These are phyloP conservation scores for Fusarium sp. DNA, from an alignment of 2,329 filamentous ascomycete species.

Conservation along the genomic window DNA sequence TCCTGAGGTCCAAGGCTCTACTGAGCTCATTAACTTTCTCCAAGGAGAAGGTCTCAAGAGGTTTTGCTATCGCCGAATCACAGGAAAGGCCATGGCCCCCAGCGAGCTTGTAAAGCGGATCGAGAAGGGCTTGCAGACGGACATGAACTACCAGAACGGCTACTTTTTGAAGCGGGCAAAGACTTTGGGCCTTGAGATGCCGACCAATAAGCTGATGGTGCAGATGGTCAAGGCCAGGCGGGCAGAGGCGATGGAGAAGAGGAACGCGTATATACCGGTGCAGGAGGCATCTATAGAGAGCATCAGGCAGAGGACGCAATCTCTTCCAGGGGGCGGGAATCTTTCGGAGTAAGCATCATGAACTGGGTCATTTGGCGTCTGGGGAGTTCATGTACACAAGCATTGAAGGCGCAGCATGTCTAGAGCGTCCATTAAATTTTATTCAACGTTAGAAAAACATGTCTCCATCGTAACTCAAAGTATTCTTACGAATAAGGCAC, in stretches of 20 bases:
- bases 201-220: conserved; percentile 79
- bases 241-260: conserved; percentile 47
- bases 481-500: not conserved
- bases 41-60: conserved; percentile 71
- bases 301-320: conserved; percentile 21
- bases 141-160: conserved; percentile 88
- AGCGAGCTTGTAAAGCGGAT: conserved; percentile 78
- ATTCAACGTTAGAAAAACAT: not conserved
- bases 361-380: conserved; percentile 7
- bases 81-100: conserved; percentile 59
- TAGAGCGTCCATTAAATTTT: not conserved
- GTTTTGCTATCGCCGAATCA: conserved; percentile 60
- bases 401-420: not conserved
- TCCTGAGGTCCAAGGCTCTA: conserved; percentile 76
- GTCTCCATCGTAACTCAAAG: not conserved
- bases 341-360: not conserved
- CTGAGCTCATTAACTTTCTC: conserved; percentile 67
- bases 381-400: conserved; percentile 6
- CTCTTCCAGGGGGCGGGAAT: not conserved
- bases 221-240: conserved; percentile 80
- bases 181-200: conserved; percentile 77
- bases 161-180: conserved; percentile 83
- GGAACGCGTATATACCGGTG: conserved; percentile 49
- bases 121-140: conserved; percentile 71
- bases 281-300: conserved; percentile 50